Base-by-base conservation (phyloP, 2,329 filamentous ascomycete genomes). In the Pezicula neosporulosa region DNA sequence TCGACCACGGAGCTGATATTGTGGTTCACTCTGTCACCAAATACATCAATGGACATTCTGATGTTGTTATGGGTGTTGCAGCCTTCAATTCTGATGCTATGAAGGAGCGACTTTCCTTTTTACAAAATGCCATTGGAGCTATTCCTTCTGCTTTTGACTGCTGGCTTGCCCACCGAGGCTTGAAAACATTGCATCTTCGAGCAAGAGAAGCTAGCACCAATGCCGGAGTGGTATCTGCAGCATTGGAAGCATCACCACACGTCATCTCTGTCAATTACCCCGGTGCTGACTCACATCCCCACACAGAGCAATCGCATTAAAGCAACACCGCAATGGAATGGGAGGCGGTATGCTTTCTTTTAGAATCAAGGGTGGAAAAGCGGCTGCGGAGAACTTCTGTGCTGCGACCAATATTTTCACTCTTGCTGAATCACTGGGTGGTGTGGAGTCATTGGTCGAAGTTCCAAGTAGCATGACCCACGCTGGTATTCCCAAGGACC, bases 341-440 rank as follows among this genome's bases (percentile, higher is more conserved):
- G 94, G 94, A 54, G 94, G 94, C 61, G 94, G 94, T 55, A 99
- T 99, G 94, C 83, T 99, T 41, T 93, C 88, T 52, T 99, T 99
- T 85, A 87, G 94, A 59, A 89, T 99, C 70, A 82, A 83, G 59
- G 94, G 93, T 51, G 94, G 94, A 35, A 82, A 90, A 65, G 80
- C 79, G 43, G 93, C 93, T 1, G 94, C 94, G 13, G 89, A 95
- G 73, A 82, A 85, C 48, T 99, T 99, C 82, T 97, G 94, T 79
- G 86, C 94, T 71, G 75, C 81, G 53, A 97, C 92, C 41, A 83
- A 83, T 65, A 85, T 99, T 69, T 97, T 96, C 74, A 96, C 91
- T 1, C 80, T 99, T 6, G 94, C 94, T 28, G 94, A 99, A 78
- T 90, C 84, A 53, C 75, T 99, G 21, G 94, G 94, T 54, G 94